Evolutionary conservation across 108 stramenopile species (phyloP).

Genomic region (Cylindrotheca closterium): DNA sequence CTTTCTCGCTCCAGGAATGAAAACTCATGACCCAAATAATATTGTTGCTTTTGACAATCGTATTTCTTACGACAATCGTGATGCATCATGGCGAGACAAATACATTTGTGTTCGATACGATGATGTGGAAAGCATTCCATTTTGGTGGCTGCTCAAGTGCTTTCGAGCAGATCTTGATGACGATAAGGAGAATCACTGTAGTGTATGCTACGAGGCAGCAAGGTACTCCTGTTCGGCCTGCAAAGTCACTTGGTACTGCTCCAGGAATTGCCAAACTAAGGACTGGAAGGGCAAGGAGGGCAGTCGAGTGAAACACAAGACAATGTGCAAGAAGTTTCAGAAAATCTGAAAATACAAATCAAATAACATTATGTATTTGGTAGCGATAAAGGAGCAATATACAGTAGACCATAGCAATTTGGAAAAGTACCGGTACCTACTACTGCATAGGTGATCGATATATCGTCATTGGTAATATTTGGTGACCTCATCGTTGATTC

Average conservation of each 20-base stretch:
- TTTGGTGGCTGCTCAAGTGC: not conserved
- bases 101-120: not conserved
- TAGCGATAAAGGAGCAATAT: too few species aligned
- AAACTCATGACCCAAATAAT: constrained; percentile 1
- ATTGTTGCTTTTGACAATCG: not conserved
- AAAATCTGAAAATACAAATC: too few species aligned
- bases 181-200: not conserved
- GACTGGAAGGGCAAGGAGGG: constrained; percentile 10
- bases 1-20: constrained; percentile 6
- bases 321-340: not conserved
- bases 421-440: too few species aligned
- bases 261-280: constrained; percentile 4
- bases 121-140: not conserved
- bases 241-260: constrained; percentile 1
- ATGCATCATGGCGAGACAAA: not conserved
- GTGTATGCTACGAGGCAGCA: constrained; percentile 4
- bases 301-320: not conserved
- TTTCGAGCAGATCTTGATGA: not conserved
- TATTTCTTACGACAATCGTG: not conserved
- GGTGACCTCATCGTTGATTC: too few species aligned
- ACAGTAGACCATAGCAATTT: too few species aligned
- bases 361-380: too few species aligned
- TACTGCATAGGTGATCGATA: too few species aligned
- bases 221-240: not conserved
- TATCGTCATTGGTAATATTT: too few species aligned